These are phyloP conservation scores for Physaria fendleri DNA, from an alignment of 345 rosid genomes.

Conservation along the genomic window DNA sequence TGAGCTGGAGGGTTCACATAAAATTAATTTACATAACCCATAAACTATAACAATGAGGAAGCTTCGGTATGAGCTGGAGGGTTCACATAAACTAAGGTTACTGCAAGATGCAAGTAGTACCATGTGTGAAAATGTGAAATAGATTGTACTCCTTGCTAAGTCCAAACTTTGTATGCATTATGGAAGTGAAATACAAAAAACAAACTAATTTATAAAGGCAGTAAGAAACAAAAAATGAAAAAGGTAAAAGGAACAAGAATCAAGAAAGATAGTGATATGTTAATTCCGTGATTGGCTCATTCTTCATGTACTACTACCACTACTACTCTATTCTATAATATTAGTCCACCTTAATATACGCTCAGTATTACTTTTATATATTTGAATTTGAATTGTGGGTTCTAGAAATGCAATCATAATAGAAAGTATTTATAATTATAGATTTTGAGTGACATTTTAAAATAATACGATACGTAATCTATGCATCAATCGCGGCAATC, in stretches of 20 bases:
- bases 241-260: not conserved
- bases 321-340: not conserved
- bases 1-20: too few relatives aligned
- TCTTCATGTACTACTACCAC: conserved; percentile 1
- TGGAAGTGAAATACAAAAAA: not conserved
- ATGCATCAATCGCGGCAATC: conserved; percentile 35
- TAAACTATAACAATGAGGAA: not conserved
- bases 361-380: conserved; percentile 1
- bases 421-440: not conserved
- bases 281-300: conserved; percentile 28
- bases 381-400: not conserved
- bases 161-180: not conserved
- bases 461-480: conserved; percentile 27
- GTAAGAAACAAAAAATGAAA: not conserved
- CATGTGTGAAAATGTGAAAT: not conserved
- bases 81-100: not conserved
- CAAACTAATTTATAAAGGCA: not conserved
- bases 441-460: conserved; percentile 17
- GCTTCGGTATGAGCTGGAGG: not conserved
- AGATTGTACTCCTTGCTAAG: not conserved
- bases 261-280: not conserved
- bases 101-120: not conserved
- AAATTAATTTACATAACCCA: not conserved
- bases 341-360: conserved; percentile 11
- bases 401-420: not conserved